These are phyloP conservation scores for Psophocarpus tetragonolobus DNA, from an alignment of 306 rosid genomes.

Conservation along the genomic window DNA sequence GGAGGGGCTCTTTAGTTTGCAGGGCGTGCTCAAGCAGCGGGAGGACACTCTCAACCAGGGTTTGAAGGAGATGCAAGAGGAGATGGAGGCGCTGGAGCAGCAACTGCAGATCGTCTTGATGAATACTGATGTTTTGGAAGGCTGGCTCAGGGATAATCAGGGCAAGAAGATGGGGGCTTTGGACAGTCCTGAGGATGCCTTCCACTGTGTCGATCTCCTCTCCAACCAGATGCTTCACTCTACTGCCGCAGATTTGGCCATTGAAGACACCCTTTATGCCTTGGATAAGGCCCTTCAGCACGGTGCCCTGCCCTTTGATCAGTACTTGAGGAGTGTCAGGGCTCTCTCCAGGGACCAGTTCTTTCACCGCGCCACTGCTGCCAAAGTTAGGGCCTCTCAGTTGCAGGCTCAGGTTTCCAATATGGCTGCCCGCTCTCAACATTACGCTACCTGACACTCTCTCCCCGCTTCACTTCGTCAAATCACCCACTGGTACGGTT, in stretches of 20 bases:
- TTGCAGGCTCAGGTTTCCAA: conserved; percentile 89
- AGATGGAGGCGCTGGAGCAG: conserved; percentile 89
- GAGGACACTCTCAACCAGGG: conserved; percentile 60
- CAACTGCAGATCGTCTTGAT: conserved; percentile 87
- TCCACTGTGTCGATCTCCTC: conserved; percentile 65
- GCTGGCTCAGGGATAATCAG: conserved; percentile 78
- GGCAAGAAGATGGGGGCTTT: conserved; percentile 46
- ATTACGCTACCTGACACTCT: conserved; percentile 43
- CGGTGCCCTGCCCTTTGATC: conserved; percentile 74
- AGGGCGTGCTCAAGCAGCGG: conserved; percentile 66
- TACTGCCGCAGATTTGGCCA: conserved; percentile 80
- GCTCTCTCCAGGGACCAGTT: conserved; percentile 84
- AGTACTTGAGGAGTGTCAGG: conserved; percentile 85
- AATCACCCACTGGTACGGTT: conserved; percentile 30
- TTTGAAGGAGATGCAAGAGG: conserved; percentile 74
- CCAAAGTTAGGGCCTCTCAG: conserved; percentile 84
- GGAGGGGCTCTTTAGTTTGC: conserved; percentile 70
- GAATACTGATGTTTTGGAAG: conserved; percentile 76
- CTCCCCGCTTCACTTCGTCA: neutral
- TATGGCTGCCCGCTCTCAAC: conserved; percentile 74
- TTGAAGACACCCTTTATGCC: conserved; percentile 78
- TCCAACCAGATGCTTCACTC: conserved; percentile 86
- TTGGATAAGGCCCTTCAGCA: conserved; percentile 84
- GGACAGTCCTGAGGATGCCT: conserved; percentile 57
- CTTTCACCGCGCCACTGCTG: conserved; percentile 66